Evolutionary conservation across 2,329 filamentous ascomycete genomes (phyloP).

Genomic region (Akanthomyces uredinophilus): DNA sequence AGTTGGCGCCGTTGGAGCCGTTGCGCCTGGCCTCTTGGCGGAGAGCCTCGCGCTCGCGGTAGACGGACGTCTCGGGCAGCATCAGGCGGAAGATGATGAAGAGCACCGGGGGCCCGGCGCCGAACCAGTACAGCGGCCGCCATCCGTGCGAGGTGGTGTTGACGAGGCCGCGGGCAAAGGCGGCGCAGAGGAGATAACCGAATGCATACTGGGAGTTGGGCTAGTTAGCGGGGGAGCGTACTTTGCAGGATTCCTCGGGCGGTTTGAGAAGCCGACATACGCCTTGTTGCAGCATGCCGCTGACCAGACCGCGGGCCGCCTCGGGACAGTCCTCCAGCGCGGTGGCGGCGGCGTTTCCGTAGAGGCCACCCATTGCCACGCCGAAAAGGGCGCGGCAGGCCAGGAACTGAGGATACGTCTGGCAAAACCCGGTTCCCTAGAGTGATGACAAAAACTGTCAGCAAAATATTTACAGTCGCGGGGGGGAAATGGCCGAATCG

Average conservation of each 20-base stretch:
- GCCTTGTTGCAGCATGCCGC: constrained; percentile 71
- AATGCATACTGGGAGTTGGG: constrained; percentile 43
- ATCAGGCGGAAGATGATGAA: constrained; percentile 75
- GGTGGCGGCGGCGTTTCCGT: constrained; percentile 75
- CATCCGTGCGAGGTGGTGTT: constrained; percentile 74
- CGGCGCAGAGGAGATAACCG: constrained; percentile 58
- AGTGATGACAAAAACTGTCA: background rate
- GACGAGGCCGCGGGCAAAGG: constrained; percentile 61
- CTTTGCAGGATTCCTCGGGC: no score
- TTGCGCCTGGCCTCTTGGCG: constrained; percentile 39
- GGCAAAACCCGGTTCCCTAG: constrained; percentile 61
- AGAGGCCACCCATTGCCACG: constrained; percentile 74
- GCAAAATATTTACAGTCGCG: background rate
- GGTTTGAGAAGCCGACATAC: constrained; percentile 24
- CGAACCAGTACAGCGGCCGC: constrained; percentile 88
- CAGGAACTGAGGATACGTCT: constrained; percentile 66
- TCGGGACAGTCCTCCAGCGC: constrained; percentile 69
- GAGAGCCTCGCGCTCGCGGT: constrained; percentile 59
- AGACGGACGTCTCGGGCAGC: constrained; percentile 74
- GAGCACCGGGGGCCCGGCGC: constrained; percentile 70
- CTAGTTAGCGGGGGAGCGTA: no score
- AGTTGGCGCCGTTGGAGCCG: constrained; percentile 21
- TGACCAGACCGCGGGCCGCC: constrained; percentile 67
- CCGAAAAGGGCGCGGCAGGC: constrained; percentile 72
- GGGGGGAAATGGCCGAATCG: background rate